Evolutionary conservation across 1,139 yeast genomes (phyloP).

Genomic region (Spencermartinsiella ligniputridi): DNA sequence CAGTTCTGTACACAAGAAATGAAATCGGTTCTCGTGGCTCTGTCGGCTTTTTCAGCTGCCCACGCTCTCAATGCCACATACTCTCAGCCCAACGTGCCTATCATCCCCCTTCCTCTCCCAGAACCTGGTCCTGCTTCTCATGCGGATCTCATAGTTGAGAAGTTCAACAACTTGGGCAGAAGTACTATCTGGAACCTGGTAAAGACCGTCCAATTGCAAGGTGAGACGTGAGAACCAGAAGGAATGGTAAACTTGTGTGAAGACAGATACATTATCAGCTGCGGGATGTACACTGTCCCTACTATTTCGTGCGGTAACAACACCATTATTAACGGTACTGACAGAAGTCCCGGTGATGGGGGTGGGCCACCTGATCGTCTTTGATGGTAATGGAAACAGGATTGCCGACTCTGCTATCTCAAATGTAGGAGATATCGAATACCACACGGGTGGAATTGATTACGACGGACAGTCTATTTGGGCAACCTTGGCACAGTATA

Average conservation of each 20-base stretch:
- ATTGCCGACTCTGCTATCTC: conserved; percentile 2
- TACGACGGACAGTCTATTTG: conserved; percentile 4
- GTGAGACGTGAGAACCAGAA: conserved; percentile 4
- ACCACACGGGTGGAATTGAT: conserved; percentile 3
- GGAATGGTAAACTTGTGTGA: conserved; percentile 3
- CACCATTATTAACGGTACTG: conserved; percentile 4
- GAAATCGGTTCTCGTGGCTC: not conserved
- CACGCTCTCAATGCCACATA: not conserved
- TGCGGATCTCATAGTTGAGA: conserved; percentile 2
- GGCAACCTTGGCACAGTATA: conserved; percentile 3
- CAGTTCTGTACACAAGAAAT: too few relatives aligned
- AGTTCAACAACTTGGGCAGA: conserved; percentile 1
- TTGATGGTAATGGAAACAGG: conserved; percentile 1
- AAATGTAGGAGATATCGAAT: conserved; percentile 1
- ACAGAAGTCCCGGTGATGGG: conserved; percentile 4
- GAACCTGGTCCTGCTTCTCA: conserved; percentile 1
- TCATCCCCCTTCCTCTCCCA: not conserved
- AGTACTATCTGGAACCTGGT: conserved; percentile 2
- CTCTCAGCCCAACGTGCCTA: not conserved
- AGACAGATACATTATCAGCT: conserved; percentile 1
- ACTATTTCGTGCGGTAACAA: conserved; percentile 1
- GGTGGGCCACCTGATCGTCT: conserved; percentile 1
- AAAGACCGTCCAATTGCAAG: not conserved
- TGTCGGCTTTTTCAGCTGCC: not conserved
- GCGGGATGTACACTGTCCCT: not conserved